A percentile compares a stretch with the other conserved stretches of the same genome.
These are phyloP conservation scores for Macrophomina phaseolina DNA, from an alignment of 2,329 filamentous ascomycete genomes.

Conservation along the genomic window DNA sequence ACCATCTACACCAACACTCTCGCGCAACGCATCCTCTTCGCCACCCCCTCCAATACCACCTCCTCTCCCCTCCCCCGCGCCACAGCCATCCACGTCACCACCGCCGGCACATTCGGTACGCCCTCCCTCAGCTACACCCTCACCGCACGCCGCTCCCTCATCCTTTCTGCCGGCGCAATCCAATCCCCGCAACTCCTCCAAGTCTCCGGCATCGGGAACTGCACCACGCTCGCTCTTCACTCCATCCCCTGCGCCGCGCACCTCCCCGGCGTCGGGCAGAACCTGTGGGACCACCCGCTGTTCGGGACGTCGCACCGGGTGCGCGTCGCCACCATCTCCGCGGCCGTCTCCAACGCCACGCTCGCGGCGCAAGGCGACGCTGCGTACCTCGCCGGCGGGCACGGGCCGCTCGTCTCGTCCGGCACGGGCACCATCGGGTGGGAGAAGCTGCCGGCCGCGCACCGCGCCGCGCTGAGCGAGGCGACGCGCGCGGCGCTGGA, in stretches of 20 bases:
- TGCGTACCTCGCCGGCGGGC: background rate
- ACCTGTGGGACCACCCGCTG: constrained; percentile 20
- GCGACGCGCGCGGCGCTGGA: constrained; percentile 26
- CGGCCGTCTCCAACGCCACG: background rate
- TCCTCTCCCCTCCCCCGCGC: constrained; percentile 16
- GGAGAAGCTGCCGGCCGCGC: constrained; percentile 34
- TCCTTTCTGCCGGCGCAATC: constrained; percentile 13
- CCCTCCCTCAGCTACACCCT: constrained; percentile 9
- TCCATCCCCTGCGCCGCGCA: constrained; percentile 18
- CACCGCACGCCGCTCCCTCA: constrained; percentile 1
- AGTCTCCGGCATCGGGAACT: constrained; percentile 29
- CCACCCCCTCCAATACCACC: constrained; percentile 7
- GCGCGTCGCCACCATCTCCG: background rate
- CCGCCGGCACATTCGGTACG: constrained; percentile 14
- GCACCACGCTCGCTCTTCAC: background rate
- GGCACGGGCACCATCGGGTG: constrained; percentile 29
- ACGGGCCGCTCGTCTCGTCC: background rate
- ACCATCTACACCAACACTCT: constrained; percentile 36
- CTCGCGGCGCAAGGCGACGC: background rate
- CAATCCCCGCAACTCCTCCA: constrained; percentile 66
- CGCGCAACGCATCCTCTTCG: constrained; percentile 39
- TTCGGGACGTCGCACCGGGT: background rate
- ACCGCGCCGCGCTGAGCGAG: constrained; percentile 3
- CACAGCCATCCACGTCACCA: constrained; percentile 31
- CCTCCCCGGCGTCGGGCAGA: constrained; percentile 26